Conservation (phyloP, 2,329 filamentous ascomycete species). For the Thielaviopsis populi region DNA sequence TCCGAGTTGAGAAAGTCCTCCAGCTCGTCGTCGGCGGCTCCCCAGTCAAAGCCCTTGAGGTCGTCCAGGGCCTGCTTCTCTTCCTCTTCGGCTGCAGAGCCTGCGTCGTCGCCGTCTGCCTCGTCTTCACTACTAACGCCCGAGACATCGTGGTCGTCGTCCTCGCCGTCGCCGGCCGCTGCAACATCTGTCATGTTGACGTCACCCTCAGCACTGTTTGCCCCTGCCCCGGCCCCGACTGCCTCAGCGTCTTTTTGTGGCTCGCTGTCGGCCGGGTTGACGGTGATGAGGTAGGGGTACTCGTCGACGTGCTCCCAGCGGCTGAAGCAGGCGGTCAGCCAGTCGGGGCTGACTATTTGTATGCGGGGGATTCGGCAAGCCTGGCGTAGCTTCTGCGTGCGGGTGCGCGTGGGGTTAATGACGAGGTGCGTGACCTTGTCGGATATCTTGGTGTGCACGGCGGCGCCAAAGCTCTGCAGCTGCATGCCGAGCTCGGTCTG, state of each 20-base stretch:
- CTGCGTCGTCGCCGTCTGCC: slow-evolving; percentile 24
- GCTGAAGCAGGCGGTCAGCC: slow-evolving; percentile 72
- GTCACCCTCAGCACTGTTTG: slow-evolving; percentile 19
- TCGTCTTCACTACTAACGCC: neutral
- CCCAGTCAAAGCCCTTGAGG: slow-evolving; percentile 45
- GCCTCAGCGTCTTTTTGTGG: neutral
- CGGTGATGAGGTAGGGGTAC: slow-evolving; percentile 58
- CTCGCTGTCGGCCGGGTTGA: slow-evolving; percentile 51
- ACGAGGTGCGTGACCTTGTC: slow-evolving; percentile 59
- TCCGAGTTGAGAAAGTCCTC: slow-evolving; percentile 53
- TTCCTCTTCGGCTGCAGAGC: slow-evolving; percentile 26
- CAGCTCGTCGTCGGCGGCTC: slow-evolving; percentile 53
- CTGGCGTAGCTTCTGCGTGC: slow-evolving; percentile 82
- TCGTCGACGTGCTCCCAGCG: slow-evolving; percentile 75
- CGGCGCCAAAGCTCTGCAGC: slow-evolving; percentile 71
- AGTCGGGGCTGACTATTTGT: slow-evolving; percentile 82
- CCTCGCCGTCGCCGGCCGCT: slow-evolving; percentile 22
- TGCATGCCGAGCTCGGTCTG: slow-evolving; percentile 78
- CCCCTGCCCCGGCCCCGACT: slow-evolving; percentile 19
- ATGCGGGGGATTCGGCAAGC: slow-evolving; percentile 66
- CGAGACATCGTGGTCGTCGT: slow-evolving; percentile 22
- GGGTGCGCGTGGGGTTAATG: slow-evolving; percentile 52
- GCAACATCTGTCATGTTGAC: slow-evolving; percentile 21
- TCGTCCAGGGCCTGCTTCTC: slow-evolving; percentile 39
- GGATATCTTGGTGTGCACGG: slow-evolving; percentile 41